Percentiles rank a stretch among this genome's conserved stretches.
These are phyloP conservation scores for Lachancea meyersii DNA, from an alignment of 805 yeast genomes.

Conservation along the genomic window DNA sequence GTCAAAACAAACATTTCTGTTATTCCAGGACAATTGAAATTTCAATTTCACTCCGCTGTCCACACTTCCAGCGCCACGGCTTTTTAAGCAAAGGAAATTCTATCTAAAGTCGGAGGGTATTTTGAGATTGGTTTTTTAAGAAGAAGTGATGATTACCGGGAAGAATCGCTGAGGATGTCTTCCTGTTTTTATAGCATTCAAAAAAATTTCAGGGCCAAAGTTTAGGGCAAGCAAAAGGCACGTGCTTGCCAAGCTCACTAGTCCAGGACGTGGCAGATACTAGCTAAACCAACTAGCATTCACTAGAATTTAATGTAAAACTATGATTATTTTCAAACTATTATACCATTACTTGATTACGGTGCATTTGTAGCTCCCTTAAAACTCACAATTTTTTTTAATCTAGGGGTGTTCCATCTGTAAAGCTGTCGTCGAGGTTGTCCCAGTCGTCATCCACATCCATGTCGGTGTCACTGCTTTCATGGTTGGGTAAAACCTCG, in stretches of 20 bases:
- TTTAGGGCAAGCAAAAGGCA: no score
- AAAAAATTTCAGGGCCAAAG: no score
- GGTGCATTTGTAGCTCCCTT: no score
- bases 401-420: conserved; percentile 10
- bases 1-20: no score
- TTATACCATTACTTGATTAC: no score
- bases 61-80: not conserved
- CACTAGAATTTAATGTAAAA: no score
- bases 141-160: not conserved
- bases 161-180: not conserved
- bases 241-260: no score
- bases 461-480: conserved; percentile 52
- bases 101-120: not conserved
- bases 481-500: conserved; percentile 83
- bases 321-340: no score
- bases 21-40: not conserved
- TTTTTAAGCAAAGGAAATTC: not conserved
- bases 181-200: not conserved
- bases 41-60: not conserved
- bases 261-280: no score
- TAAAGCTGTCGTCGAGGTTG: conserved; percentile 18
- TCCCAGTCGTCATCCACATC: conserved; percentile 48
- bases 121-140: not conserved
- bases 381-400: no score
- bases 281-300: no score